A percentile compares a stretch with the other conserved stretches of the same genome.
phyloP scores from a whole-genome alignment of 176 grass and related monocot species.

The Miscanthus lutarioriparius region DNA sequence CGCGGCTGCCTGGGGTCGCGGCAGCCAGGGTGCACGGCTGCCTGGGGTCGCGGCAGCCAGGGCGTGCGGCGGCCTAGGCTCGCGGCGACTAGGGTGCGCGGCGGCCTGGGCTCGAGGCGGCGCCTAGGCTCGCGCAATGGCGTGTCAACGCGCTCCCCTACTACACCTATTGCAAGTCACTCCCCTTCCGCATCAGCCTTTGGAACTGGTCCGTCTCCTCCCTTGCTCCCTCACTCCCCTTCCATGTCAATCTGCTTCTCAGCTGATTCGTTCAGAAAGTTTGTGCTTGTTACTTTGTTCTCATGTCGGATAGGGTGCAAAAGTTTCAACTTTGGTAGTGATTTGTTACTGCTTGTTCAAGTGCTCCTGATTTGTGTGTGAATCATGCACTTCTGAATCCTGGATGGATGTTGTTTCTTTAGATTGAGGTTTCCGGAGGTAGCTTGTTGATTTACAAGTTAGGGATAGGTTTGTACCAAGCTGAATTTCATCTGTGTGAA shows the following conservation, averaged over 20 bases:
- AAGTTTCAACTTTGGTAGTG: background rate
- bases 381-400: background rate
- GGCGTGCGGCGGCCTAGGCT: too few species aligned
- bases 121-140: constrained; percentile 93
- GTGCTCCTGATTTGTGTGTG: background rate
- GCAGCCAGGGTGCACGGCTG: too few species aligned
- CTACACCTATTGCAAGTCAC: constrained; percentile 84
- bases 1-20: too few species aligned
- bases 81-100: too few species aligned
- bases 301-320: background rate
- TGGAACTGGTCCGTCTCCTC: constrained; percentile 77
- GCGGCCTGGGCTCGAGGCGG: too few species aligned
- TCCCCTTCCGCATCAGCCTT: constrained; percentile 86
- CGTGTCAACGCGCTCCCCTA: constrained; percentile 71
- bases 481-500: too few species aligned
- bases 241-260: background rate
- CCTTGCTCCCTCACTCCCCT: background rate
- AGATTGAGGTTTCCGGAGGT: background rate
- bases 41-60: too few species aligned
- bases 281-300: background rate
- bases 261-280: background rate
- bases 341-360: background rate
- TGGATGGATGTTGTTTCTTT: background rate
- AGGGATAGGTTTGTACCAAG: too few species aligned
- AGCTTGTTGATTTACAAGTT: background rate